These are phyloP conservation scores for Komagataella pastoris DNA, from an alignment of 805 yeast genomes.

Conservation along the genomic window DNA sequence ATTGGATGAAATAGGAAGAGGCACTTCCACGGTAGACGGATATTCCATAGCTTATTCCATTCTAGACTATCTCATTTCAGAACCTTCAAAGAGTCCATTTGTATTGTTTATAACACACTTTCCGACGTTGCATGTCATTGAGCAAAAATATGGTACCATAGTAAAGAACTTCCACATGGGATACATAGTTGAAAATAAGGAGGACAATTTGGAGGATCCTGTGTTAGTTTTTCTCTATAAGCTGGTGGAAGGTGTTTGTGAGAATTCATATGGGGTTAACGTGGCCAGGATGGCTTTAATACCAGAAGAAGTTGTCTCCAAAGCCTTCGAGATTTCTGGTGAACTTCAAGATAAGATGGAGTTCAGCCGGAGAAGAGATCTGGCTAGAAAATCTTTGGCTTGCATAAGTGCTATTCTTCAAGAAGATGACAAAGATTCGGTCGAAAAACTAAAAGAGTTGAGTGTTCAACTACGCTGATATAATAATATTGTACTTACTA, in stretches of 20 bases:
- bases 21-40: constrained; percentile 63
- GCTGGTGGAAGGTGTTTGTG: constrained; percentile 33
- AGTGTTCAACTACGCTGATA: not conserved
- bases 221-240: constrained; percentile 40
- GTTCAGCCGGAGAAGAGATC: not conserved
- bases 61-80: constrained; percentile 38
- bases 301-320: constrained; percentile 27
- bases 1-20: constrained; percentile 69
- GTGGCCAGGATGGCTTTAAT: constrained; percentile 71
- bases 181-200: constrained; percentile 20
- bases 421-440: not conserved
- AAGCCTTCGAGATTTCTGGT: constrained; percentile 26
- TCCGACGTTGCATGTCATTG: constrained; percentile 47
- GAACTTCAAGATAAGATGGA: constrained; percentile 10
- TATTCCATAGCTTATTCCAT: constrained; percentile 70
- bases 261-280: constrained; percentile 70
- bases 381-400: not conserved
- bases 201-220: constrained; percentile 6
- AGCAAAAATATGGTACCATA: constrained; percentile 19
- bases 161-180: constrained; percentile 67
- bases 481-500: not conserved
- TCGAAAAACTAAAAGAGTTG: not conserved
- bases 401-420: not conserved
- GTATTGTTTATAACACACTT: constrained; percentile 79
- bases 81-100: constrained; percentile 28